Evolutionary conservation across 306 rosid species (phyloP).

Genomic region (Cyamopsis tetragonoloba): DNA sequence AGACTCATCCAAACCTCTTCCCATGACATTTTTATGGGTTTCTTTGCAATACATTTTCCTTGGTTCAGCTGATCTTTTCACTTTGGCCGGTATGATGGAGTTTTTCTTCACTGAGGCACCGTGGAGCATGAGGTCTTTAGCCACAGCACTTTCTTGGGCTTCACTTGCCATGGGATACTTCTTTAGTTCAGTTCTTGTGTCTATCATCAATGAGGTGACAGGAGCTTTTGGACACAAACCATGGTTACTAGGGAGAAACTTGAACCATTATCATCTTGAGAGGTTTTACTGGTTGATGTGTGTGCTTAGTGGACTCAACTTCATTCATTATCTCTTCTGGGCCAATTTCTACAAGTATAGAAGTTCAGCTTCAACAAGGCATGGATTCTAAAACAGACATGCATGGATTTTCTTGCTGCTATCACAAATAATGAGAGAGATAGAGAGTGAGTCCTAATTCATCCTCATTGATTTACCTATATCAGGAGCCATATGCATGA

Average conservation of each 20-base stretch:
- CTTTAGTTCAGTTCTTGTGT: slow-evolving; percentile 62
- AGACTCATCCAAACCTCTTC: slow-evolving; percentile 47
- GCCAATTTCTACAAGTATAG: slow-evolving; percentile 53
- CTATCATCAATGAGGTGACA: slow-evolving; percentile 46
- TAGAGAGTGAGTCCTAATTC: not conserved
- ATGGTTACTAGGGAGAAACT: slow-evolving; percentile 58
- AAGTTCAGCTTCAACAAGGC: slow-evolving; percentile 21
- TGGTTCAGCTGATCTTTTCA: slow-evolving; percentile 80
- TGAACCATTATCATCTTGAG: slow-evolving; percentile 69
- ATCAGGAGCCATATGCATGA: slow-evolving; percentile 1
- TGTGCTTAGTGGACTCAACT: slow-evolving; percentile 58
- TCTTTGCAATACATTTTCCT: slow-evolving; percentile 66
- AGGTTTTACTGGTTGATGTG: slow-evolving; percentile 81
- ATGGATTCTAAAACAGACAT: not conserved
- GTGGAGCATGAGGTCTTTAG: slow-evolving; percentile 62
- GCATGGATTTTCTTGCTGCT: slow-evolving; percentile 2
- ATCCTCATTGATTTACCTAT: not conserved
- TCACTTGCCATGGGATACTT: slow-evolving; percentile 77
- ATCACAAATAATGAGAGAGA: not conserved
- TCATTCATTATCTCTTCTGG: slow-evolving; percentile 57
- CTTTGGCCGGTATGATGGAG: slow-evolving; percentile 78
- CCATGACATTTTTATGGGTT: slow-evolving; percentile 70
- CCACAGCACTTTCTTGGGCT: slow-evolving; percentile 76
- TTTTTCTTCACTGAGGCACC: slow-evolving; percentile 90
- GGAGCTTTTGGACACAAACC: slow-evolving; percentile 41